Base-by-base conservation (phyloP, 805 yeast genomes). In the Cyberlindnera mycetangii region DNA sequence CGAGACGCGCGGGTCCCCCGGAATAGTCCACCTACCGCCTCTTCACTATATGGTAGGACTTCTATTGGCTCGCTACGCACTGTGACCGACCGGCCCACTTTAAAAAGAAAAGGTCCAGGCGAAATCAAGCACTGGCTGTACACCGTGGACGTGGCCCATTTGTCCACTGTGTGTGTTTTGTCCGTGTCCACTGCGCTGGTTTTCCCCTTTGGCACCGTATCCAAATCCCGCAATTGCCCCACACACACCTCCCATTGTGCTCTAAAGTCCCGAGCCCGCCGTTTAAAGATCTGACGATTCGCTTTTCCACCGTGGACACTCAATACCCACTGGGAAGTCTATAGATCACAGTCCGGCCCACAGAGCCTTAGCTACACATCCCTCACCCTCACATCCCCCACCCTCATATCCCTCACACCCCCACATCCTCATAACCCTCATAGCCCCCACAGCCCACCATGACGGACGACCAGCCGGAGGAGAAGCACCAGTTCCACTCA, bases 401-500 rank as follows among this genome's bases (percentile, higher is more conserved):
- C 32, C 32, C 14, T 28, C 15, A 6, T 11, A 28, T 12, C 32
- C 14, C 32, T 28, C 32, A 7, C 14, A 28, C 7, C 7, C 12
- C 18, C 32, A 30, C 19, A 30, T 30, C 5, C 19, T 7, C 14
- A 11, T 28, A 11, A 12, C 7, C 32, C 9, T n/a, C 32, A 30
- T 16, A 4, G 5, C 5, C 19, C 14, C 19, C 35, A 32, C 17
- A 32, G 12, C 15, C 20, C 18, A 17, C 37, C 14, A 42, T 43
- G 47, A 43, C 47, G 19, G 47, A 43, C 24, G 47, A 43, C 27
- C 35, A 39, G 32, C 41, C 44, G 14, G 44, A 45, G 18, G 42
- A 45, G 37, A 25, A 21, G 20, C 45, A 44, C 27, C 44, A 38
- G 27, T 58, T 46, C 48, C 53, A 49, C 37, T 54, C 60, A 1